phyloP scores from a whole-genome alignment of 2,329 filamentous ascomycete genomes.

The Cercospora zeina region DNA sequence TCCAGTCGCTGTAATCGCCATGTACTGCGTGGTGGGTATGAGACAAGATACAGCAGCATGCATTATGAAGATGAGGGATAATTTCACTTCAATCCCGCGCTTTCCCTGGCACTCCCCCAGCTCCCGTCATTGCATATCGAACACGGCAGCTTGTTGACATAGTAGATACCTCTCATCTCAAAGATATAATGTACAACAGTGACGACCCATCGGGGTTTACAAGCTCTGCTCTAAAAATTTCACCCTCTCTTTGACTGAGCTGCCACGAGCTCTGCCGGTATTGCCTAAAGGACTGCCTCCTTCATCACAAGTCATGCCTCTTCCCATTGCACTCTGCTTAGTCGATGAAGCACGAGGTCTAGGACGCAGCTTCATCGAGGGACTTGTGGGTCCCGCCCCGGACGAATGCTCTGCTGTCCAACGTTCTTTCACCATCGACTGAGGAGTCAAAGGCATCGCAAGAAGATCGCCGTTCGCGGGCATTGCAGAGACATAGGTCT shows the following conservation, averaged over 20 bases:
- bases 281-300: not conserved
- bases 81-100: not conserved
- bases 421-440: not conserved
- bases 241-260: not conserved
- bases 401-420: not conserved
- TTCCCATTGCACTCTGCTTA: not conserved
- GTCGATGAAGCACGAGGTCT: not conserved
- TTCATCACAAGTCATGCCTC: not conserved
- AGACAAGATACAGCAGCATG: not conserved
- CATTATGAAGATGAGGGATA: not conserved
- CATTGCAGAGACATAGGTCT: not conserved
- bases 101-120: not conserved
- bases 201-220: not conserved
- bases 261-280: not conserved
- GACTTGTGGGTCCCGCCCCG: not conserved
- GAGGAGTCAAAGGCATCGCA: not conserved
- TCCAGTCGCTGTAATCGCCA: too few relatives aligned
- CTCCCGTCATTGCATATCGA: not conserved
- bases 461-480: not conserved
- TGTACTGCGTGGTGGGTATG: not conserved
- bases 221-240: constrained; percentile 1
- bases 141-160: not conserved
- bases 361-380: not conserved
- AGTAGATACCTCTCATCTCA: not conserved
- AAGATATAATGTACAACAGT: not conserved